Evolutionary conservation across 345 rosid species (phyloP).

Genomic region (Camelina hispida): DNA sequence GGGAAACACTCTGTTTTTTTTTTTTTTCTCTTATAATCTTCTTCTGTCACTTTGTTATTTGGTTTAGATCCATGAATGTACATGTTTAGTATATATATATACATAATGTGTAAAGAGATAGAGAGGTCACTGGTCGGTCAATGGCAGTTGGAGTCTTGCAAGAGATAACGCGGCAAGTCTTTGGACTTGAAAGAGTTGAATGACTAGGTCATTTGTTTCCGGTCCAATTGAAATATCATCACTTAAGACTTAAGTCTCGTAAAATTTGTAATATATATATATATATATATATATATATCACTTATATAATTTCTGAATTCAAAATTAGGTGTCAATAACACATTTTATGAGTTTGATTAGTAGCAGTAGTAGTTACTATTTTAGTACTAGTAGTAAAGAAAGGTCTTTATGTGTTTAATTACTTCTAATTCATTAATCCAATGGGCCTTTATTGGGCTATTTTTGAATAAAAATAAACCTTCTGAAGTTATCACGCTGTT

Average conservation of each 20-base stretch:
- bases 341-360: too few relatives aligned
- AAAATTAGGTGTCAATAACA: neutral
- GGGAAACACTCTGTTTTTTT: conserved; percentile 2
- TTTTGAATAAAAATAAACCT: neutral
- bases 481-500: neutral
- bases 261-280: neutral
- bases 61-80: conserved; percentile 11
- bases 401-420: neutral
- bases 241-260: neutral
- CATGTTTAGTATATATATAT: neutral
- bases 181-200: conserved; percentile 25
- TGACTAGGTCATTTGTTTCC: conserved; percentile 19
- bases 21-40: neutral
- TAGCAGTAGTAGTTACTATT: too few relatives aligned
- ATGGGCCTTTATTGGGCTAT: conserved; percentile 23
- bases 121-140: conserved; percentile 19
- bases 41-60: neutral
- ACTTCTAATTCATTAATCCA: neutral
- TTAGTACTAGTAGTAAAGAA: neutral
- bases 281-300: neutral
- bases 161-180: conserved; percentile 31
- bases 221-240: conserved; percentile 17
- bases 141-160: conserved; percentile 8
- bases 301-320: neutral
- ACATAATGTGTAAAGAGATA: neutral